These are phyloP conservation scores for Lyophyllum semitale DNA, from an alignment of 768 basidiomycete species.

Conservation along the genomic window DNA sequence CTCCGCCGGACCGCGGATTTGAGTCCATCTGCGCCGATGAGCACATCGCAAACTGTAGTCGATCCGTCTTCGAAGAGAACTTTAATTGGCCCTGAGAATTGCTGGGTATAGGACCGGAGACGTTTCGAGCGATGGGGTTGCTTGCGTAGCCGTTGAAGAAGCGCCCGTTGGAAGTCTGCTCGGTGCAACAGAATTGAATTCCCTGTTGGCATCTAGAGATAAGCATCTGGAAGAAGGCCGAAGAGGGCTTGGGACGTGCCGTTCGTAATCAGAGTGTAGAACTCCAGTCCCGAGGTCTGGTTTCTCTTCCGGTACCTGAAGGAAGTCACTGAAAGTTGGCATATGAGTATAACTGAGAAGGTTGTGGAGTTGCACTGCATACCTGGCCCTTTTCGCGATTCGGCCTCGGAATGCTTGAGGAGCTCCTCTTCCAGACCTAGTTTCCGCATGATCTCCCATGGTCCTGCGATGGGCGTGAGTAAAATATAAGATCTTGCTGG, in stretches of 20 bases:
- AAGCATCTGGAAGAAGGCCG: conserved; percentile 3
- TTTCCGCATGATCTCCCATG: conserved; percentile 49
- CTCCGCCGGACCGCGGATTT: conserved; percentile 54
- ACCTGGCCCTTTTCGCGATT: conserved; percentile 45
- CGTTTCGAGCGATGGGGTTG: conserved; percentile 57
- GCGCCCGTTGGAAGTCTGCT: conserved; percentile 62
- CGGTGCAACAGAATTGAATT: conserved; percentile 59
- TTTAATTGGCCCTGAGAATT: conserved; percentile 39
- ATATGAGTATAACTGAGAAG: conserved; percentile 3
- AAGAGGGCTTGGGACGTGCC: conserved; percentile 42
- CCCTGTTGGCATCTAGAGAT: conserved; percentile 34
- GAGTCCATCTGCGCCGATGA: conserved; percentile 72
- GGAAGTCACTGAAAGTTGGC: conserved; percentile 39
- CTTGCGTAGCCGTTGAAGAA: conserved; percentile 51
- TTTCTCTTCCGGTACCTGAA: conserved; percentile 67
- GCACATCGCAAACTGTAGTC: conserved; percentile 59
- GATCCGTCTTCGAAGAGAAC: conserved; percentile 66
- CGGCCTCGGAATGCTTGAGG: conserved; percentile 36
- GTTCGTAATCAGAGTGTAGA: conserved; percentile 56
- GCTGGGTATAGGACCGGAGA: conserved; percentile 56
- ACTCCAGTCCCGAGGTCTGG: conserved; percentile 50
- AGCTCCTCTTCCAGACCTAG: conserved; percentile 50
- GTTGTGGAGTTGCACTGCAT: not conserved
- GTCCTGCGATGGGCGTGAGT: conserved; percentile 28
- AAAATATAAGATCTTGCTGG: not conserved